Percentiles rank a stretch among this genome's conserved stretches.
These are phyloP conservation scores for Gentiana straminea DNA, from an alignment of 257 asterid genomes.

Conservation along the genomic window DNA sequence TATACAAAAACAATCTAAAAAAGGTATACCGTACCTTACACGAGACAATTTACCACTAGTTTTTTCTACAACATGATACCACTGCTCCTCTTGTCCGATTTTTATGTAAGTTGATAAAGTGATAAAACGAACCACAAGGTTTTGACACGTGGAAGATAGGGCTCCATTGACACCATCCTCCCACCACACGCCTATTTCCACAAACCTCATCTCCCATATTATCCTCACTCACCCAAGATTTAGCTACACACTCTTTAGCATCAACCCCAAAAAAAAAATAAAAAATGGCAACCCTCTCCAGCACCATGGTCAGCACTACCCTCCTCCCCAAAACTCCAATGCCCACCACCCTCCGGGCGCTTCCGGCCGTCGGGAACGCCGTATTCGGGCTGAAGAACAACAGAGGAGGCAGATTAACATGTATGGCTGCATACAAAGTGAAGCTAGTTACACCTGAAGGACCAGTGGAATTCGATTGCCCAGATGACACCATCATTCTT, in stretches of 20 bases:
- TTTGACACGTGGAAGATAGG: slow-evolving; percentile 18
- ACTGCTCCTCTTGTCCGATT: no score
- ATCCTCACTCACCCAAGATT: no score
- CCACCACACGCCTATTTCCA: background rate
- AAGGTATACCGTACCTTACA: no score
- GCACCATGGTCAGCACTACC: slow-evolving; percentile 48
- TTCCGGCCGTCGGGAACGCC: slow-evolving; percentile 13
- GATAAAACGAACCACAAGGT: slow-evolving; percentile 12
- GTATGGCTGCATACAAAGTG: slow-evolving; percentile 63
- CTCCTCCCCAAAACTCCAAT: slow-evolving; percentile 39
- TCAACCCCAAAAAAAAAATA: background rate
- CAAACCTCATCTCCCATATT: background rate
- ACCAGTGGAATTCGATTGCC: slow-evolving; percentile 26
- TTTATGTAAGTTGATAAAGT: background rate
- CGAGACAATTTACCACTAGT: no score
- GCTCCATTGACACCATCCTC: background rate
- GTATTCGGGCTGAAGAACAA: slow-evolving; percentile 20
- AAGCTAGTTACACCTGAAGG: slow-evolving; percentile 50
- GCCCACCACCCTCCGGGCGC: slow-evolving; percentile 27
- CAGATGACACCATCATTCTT: slow-evolving; percentile 42
- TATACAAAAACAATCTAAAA: no score
- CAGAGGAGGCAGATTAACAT: slow-evolving; percentile 30
- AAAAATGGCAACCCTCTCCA: slow-evolving; percentile 44
- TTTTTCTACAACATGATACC: no score
- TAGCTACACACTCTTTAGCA: background rate